Evolutionary conservation across 2,329 filamentous ascomycete species (phyloP), one percentile per base, ranked within the genome.

Genomic region (Cytospora chrysosperma): DNA sequence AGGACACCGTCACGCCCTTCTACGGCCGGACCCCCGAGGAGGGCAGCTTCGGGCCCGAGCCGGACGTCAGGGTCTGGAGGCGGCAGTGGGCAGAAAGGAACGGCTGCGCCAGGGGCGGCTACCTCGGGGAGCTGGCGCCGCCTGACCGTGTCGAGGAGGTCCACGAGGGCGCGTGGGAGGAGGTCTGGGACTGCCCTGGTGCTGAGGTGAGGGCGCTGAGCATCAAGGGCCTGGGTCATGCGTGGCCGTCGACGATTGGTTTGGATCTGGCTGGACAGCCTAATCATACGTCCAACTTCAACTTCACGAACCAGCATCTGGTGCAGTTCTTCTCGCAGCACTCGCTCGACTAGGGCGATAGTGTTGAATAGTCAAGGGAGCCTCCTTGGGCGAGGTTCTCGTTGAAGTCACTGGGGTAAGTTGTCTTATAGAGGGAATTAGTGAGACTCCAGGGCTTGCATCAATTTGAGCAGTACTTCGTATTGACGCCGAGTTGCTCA

Each of bases 271-370:
- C 63, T 28, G 67, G 67, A 7, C 12, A 47, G 13, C 67, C 67
- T 17, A 63, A 69, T 21, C 61, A 67, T 6, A 67, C 59, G n/a
- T 61, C 67, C 40, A 67, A 65, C 28, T 69, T 69, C 28, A 69
- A 69, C 43, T 59, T 69, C 28, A 69, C 67, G 15, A 67, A 53
- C 34, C 65, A 67, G 55, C 67, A 69, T 52, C 32, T 69, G 43
- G 59, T 68, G 34, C 64, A 68, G 5, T 69, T 69, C 57, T 69
- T 67, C 37, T 68, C 67, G n/a, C 62, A 63, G 26, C 67, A 69
- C 55, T 61, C 62, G 17, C 59, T 68, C 28, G 59, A 34, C 9
- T 34, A 13, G 32, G 32, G 32, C 15, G 32, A 34, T 10, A 13
- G 32, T 34, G 3, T 12, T 13, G 32, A 10, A 34, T 34, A 2